Evolutionary conservation across 2,329 filamentous ascomycete genomes (phyloP), one percentile per base, ranked within the genome.

Genomic region (Akanthomyces lecanii): DNA sequence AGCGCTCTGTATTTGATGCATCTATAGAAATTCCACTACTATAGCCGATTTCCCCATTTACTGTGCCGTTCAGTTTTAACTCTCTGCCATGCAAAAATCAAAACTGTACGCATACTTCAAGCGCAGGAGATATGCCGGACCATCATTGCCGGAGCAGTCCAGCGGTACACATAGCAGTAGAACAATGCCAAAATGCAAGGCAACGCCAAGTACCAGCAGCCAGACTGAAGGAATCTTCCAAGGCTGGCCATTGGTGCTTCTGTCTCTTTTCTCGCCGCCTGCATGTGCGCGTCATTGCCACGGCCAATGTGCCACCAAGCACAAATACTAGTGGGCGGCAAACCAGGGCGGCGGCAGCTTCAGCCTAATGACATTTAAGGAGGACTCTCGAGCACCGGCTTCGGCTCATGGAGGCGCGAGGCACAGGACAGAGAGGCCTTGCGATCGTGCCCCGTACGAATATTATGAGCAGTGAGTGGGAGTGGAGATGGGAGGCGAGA

Each of bases 241-340:
- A 79, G 76, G 63, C 76, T 0, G 84, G 83, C 0, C 79, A 84
- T 65, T 74, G 81, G 0, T 79, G 81, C 45, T 81, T 85, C 72
- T 86, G 2, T 79, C 79, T 0, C 70, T 86, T 3, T 86, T 79
- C 76, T 86, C 0, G 78, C 86, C 0, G 82, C 59, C 84, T 83
- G 25, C 42, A 45, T 36, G 23, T 30, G 6, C 53, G 53, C 23
- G 38, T 56, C 30, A 69, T 74, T 36, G 70, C 66, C 28, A 76
- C 74, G 1, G 72, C 67, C 0, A 76, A 75, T 10, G 70, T 75
- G 0, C 74, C 72, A 0, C 73, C 73, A 0, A 76, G 58, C 72
- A 74, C 51, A 65, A 64, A 5, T 67, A 66, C 18, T 76, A 72
- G 72, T 75, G 69, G 71, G 25, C 42, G 62, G 16, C 6, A 7